phyloP scores from a whole-genome alignment of 345 rosid genomes.

The Punica granatum region DNA sequence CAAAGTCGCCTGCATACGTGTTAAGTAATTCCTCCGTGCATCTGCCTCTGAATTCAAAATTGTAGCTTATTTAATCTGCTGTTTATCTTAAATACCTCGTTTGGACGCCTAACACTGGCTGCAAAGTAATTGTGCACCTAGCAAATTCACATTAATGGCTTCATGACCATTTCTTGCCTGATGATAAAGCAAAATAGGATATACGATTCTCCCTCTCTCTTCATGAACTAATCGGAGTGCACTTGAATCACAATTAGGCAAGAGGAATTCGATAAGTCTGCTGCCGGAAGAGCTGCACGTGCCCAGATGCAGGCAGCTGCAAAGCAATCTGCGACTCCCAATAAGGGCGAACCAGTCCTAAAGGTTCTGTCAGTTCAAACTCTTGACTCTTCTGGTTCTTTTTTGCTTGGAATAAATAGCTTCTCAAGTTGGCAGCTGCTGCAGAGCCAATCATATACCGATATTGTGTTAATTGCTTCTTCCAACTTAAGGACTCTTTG shows the following conservation, averaged over 20 bases:
- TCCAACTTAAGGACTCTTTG: no score
- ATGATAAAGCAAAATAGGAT: neutral
- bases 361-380: conserved; percentile 37
- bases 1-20: neutral
- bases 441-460: neutral
- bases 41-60: neutral
- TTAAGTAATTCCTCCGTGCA: neutral
- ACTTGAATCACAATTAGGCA: conserved; percentile 40
- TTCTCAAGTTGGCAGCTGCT: neutral
- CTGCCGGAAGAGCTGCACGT: conserved; percentile 87
- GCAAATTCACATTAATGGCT: no score
- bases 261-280: conserved; percentile 78
- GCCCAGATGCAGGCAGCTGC: conserved; percentile 70
- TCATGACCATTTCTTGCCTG: neutral
- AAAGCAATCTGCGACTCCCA: conserved; percentile 61
- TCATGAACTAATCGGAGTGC: neutral
- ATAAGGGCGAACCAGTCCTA: conserved; percentile 77
- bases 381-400: neutral
- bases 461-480: no score
- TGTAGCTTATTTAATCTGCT: neutral
- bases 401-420: neutral
- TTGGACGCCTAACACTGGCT: no score
- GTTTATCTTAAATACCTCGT: no score
- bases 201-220: neutral
- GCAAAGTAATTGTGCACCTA: no score